Base-by-base conservation (phyloP, 352 stramenopile genomes). In the Phytophthora cactorum region DNA sequence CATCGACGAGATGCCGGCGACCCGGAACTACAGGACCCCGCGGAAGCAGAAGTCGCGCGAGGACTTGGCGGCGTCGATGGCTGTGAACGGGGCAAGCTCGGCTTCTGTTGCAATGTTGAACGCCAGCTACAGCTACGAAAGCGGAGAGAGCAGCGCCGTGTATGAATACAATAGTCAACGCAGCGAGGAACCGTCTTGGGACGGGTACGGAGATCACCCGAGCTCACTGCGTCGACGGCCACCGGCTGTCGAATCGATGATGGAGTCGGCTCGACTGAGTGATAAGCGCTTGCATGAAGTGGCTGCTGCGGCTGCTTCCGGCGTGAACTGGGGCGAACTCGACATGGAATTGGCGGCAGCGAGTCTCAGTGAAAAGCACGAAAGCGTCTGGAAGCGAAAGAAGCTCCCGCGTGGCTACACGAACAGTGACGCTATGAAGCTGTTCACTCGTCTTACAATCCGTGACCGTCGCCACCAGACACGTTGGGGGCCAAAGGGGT, bases 201-300 rank as follows among this genome's bases (percentile, higher is more conserved):
- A 59, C 45, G 55, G 55, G 6, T 51, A 63, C 15, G 51, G 45
- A 46, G 43, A 64, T 14, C 50, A 68, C 25, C 49, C 63, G 25
- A 66, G 41, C 27, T 70, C 69, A 41, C 46, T 46, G 7, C 60
- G 47, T 56, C 59, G 41, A 52, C 60, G 52, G 22, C 10, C 47
- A 15, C 57, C 46, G 25, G 11, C 51, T 22, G 44, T 66, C 32
- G 57, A 72, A 46, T 58, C 60, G 10, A 71, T 55, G 59, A 43
- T 22, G 8, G 46, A 74, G 12, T 77, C 66, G 28, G 61, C 75
- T 47, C 66, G 61, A 56, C 34, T 75, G 51, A 77, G 70, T 54
- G 73, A 86, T 59, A 78, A 80, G 47, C 66, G 70, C 15, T 32
- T 86, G 59, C 67, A 79, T 27, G 72, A 78, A 36, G 41, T 82